These are phyloP conservation scores for Beta macrorhiza DNA, from an alignment of 179 eudicot species.

Conservation along the genomic window DNA sequence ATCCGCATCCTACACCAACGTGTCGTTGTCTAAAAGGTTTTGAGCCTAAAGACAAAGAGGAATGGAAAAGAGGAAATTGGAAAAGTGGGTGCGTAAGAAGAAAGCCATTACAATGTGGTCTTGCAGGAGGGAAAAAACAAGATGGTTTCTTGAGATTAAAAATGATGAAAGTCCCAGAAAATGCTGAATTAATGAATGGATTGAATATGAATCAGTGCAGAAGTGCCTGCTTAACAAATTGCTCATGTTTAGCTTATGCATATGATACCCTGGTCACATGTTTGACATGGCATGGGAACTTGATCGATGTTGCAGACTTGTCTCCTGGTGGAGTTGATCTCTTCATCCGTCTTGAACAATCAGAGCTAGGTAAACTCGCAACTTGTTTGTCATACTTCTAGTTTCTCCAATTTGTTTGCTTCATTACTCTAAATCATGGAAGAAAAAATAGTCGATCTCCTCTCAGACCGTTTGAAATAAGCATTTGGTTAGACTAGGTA, in stretches of 20 bases:
- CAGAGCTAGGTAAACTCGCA: conserved; percentile 21
- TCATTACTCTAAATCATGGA: neutral
- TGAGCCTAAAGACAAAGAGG: conserved; percentile 34
- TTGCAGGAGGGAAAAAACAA: conserved; percentile 3
- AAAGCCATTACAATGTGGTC: conserved; percentile 29
- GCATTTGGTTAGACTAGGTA: no score
- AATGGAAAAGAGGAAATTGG: conserved; percentile 31
- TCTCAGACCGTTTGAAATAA: no score
- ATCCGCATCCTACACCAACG: conserved; percentile 19
- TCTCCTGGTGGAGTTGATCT: conserved; percentile 29
- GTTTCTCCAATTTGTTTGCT: neutral
- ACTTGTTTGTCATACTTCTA: neutral
- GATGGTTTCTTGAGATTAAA: conserved; percentile 43
- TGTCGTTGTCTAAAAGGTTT: conserved; percentile 38
- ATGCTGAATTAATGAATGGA: conserved; percentile 23
- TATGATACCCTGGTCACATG: conserved; percentile 27
- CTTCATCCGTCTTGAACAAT: conserved; percentile 25
- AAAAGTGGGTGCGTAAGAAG: conserved; percentile 10
- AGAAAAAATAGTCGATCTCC: neutral
- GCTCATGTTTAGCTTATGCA: conserved; percentile 22
- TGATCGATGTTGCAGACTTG: conserved; percentile 26
- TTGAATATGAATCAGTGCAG: conserved; percentile 21
- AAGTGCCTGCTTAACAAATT: conserved; percentile 9
- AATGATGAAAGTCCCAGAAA: conserved; percentile 40
- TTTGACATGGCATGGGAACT: conserved; percentile 26